phyloP scores from a whole-genome alignment of 2,329 filamentous ascomycete species.

The Diaporthe citriasiana region DNA sequence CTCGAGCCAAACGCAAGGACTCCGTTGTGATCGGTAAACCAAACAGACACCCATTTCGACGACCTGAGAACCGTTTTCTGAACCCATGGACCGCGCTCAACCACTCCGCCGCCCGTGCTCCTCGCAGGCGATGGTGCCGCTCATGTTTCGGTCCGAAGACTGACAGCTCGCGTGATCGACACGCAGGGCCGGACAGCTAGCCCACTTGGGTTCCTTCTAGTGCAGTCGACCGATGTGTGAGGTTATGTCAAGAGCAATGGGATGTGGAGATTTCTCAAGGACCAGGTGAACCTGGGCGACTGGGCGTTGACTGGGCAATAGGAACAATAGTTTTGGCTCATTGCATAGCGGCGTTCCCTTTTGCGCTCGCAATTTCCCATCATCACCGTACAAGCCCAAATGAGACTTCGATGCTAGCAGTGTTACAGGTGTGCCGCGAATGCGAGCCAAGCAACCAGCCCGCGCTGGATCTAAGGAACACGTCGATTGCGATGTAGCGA shows the following conservation, averaged over 20 bases:
- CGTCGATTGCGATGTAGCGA: background rate
- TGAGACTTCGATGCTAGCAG: constrained; percentile 16
- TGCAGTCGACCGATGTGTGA: background rate
- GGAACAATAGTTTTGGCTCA: constrained; percentile 5
- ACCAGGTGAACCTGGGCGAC: constrained; percentile 5
- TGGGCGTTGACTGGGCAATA: constrained; percentile 2
- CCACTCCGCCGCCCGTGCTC: background rate
- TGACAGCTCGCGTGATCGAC: constrained; percentile 33
- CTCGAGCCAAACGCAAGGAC: constrained; percentile 1
- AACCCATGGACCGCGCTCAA: background rate
- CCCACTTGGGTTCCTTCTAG: constrained; percentile 10
- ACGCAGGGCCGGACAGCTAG: constrained; percentile 2
- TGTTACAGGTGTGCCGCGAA: constrained; percentile 14
- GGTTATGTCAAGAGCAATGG: background rate
- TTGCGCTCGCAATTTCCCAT: constrained; percentile 15
- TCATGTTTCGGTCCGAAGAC: constrained; percentile 30
- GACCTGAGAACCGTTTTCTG: background rate
- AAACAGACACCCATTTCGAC: background rate
- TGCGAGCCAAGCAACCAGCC: constrained; percentile 1
- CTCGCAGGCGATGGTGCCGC: background rate
- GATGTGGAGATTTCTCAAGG: background rate
- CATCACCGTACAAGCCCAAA: constrained; percentile 20
- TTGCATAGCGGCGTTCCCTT: constrained; percentile 14
- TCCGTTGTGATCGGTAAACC: constrained; percentile 1
- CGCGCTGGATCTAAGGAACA: constrained; percentile 1